Conservation (phyloP, 2,329 filamentous ascomycete genomes). For the Exophiala sideris region DNA sequence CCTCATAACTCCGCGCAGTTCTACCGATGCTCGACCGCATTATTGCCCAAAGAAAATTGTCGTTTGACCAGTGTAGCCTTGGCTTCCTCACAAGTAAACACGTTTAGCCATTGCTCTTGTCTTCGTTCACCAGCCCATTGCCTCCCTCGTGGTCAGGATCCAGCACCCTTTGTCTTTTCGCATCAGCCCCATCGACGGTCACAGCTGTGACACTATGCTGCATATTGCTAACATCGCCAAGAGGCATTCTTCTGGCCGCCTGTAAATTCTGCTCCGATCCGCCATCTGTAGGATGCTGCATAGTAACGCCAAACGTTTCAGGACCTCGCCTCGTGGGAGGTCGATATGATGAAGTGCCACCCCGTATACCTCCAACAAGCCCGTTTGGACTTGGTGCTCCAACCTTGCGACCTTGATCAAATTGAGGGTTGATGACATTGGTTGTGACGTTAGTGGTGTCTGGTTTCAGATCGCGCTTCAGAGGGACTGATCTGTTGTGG, state of each 20-base stretch:
- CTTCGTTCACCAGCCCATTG: neutral
- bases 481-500: constrained; percentile 70
- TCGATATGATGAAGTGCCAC: constrained; percentile 33
- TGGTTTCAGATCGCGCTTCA: constrained; percentile 49
- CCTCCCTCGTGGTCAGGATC: constrained; percentile 1
- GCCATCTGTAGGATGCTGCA: constrained; percentile 23
- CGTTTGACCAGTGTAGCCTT: too few species aligned
- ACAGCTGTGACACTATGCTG: constrained; percentile 22
- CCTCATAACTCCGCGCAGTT: too few species aligned
- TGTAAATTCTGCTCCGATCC: constrained; percentile 17
- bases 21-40: too few species aligned
- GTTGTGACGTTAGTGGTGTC: constrained; percentile 29
- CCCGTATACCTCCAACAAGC: constrained; percentile 6
- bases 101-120: neutral
- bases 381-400: constrained; percentile 13
- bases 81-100: too few species aligned
- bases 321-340: constrained; percentile 44
- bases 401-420: constrained; percentile 16
- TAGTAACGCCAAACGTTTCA: constrained; percentile 25
- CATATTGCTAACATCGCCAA: constrained; percentile 46
- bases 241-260: constrained; percentile 39
- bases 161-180: constrained; percentile 24
- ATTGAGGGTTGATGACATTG: constrained; percentile 19
- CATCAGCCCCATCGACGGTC: constrained; percentile 23
- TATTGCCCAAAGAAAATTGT: too few species aligned